Conservation (phyloP, 495 filamentous ascomycete genomes). For the Podospora fimiseda region DNA sequence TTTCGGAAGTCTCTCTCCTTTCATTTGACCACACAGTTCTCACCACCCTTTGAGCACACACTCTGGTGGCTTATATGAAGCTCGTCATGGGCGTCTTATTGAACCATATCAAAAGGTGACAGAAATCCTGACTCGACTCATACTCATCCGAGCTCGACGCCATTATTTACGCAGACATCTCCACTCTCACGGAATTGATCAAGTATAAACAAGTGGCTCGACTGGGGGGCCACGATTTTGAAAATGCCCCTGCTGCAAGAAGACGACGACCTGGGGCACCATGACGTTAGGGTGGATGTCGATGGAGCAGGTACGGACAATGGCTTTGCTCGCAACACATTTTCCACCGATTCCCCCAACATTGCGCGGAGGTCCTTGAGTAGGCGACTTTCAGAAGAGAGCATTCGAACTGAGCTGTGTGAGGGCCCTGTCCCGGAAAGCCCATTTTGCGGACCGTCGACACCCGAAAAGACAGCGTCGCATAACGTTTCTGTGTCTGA, state of each 20-base stretch:
- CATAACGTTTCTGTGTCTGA: conserved; percentile 36
- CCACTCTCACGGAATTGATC: neutral
- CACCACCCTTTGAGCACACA: too few species aligned
- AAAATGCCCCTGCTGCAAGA: conserved; percentile 58
- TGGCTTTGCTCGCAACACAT: conserved; percentile 12
- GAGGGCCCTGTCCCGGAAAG: conserved; percentile 47
- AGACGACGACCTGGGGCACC: conserved; percentile 25
- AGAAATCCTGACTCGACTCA: conserved; percentile 3
- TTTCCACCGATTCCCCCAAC: conserved; percentile 14
- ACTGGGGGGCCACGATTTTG: neutral
- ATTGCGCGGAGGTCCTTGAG: conserved; percentile 13
- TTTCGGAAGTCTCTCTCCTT: neutral
- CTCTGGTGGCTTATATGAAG: too few species aligned
- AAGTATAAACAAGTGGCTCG: neutral
- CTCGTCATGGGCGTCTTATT: neutral
- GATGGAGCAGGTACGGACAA: neutral
- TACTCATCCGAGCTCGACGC: neutral
- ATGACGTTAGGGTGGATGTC: conserved; percentile 5
- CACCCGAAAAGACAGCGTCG: conserved; percentile 23
- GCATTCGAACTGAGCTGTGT: conserved; percentile 50
- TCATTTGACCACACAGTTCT: neutral
- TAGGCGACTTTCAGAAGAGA: conserved; percentile 42
- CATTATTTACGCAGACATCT: neutral
- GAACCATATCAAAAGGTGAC: conserved; percentile 12
- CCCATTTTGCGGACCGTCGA: conserved; percentile 23